These are phyloP conservation scores for Trichoderma harzianum DNA, from an alignment of 2,329 filamentous ascomycete genomes.

Conservation along the genomic window DNA sequence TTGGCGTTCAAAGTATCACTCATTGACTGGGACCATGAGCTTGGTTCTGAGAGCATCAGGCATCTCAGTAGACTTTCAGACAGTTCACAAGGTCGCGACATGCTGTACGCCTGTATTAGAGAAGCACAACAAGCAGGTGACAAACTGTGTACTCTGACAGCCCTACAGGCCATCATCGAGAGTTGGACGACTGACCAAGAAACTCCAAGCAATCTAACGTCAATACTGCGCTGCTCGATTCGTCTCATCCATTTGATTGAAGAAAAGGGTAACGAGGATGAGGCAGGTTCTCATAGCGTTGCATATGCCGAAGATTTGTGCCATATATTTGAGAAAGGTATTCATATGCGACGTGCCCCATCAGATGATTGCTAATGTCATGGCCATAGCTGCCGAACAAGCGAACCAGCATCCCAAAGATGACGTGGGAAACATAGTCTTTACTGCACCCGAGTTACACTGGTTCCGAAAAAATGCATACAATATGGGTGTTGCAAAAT, in stretches of 20 bases:
- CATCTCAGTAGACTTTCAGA: constrained; percentile 51
- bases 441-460: constrained; percentile 64
- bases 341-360: background rate
- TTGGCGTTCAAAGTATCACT: constrained; percentile 73
- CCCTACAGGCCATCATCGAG: constrained; percentile 35
- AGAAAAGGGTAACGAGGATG: constrained; percentile 27
- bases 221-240: constrained; percentile 49
- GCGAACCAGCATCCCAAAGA: constrained; percentile 37
- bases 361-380: constrained; percentile 13
- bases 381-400: constrained; percentile 26
- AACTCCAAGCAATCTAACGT: constrained; percentile 32
- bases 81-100: constrained; percentile 49
- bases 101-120: constrained; percentile 76
- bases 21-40: constrained; percentile 51
- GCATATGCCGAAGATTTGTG: constrained; percentile 50
- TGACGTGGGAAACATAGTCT: constrained; percentile 45
- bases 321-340: constrained; percentile 45
- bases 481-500: constrained; percentile 67
- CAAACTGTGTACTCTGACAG: constrained; percentile 49
- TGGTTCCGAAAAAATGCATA: constrained; percentile 85
- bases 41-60: constrained; percentile 62
- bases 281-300: constrained; percentile 13
- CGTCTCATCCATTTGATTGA: constrained; percentile 46
- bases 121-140: constrained; percentile 69
- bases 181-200: constrained; percentile 24